These are phyloP conservation scores for Dactylellina cionopaga DNA, from an alignment of 2,329 filamentous ascomycete genomes.

Conservation along the genomic window DNA sequence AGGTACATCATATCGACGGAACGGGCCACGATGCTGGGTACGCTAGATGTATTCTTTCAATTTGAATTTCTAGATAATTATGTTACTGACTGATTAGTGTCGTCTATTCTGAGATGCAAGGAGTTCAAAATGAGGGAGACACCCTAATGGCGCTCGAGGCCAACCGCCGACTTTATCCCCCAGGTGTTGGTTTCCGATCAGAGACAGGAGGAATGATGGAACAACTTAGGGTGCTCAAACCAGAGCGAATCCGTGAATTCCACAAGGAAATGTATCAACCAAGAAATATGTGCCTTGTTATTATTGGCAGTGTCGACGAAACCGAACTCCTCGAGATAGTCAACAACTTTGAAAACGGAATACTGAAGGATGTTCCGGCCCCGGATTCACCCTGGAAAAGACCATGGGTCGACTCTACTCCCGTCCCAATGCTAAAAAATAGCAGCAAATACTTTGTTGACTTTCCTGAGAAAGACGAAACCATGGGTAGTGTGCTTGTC, in stretches of 20 bases:
- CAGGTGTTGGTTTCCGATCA: conserved; percentile 91
- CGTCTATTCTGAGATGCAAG: conserved; percentile 99
- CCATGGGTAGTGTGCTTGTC: conserved; percentile 85
- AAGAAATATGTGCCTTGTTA: conserved; percentile 88
- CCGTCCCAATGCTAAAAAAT: conserved; percentile 76
- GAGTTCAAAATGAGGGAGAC: conserved; percentile 81
- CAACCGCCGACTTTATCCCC: conserved; percentile 82
- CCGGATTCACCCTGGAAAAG: conserved; percentile 78
- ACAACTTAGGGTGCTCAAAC: conserved; percentile 82
- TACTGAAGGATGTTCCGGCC: conserved; percentile 81
- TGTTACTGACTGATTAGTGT: conserved; percentile 67
- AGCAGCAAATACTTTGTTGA: conserved; percentile 81
- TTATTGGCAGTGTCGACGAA: conserved; percentile 92
- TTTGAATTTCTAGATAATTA: not conserved
- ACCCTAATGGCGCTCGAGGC: conserved; percentile 89
- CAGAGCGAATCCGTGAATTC: conserved; percentile 91
- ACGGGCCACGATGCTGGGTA: conserved; percentile 85
- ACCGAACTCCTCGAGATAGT: conserved; percentile 80
- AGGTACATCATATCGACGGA: conserved; percentile 95
- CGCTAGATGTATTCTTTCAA: conserved; percentile 55
- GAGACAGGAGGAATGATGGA: conserved; percentile 99
- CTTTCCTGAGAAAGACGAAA: conserved; percentile 97
- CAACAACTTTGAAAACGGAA: conserved; percentile 86
- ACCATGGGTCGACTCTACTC: conserved; percentile 90
- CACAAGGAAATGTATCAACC: conserved; percentile 98